Evolutionary conservation across 2,329 filamentous ascomycete species (phyloP), one percentile per base, ranked within the genome.

Genomic region (Ophiocordyceps camponoti-floridani): DNA sequence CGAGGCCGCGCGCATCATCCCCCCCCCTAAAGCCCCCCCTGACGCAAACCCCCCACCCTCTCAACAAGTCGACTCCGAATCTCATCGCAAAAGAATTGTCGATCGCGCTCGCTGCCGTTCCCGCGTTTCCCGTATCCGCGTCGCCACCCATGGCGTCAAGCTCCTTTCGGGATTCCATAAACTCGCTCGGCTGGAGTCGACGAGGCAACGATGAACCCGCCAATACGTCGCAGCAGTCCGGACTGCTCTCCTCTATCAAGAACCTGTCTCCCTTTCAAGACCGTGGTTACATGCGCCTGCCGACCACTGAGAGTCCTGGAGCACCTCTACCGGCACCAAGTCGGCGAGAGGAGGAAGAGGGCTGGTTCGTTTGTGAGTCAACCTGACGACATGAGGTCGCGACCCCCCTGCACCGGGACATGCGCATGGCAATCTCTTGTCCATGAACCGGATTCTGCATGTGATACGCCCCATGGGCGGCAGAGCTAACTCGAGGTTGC

Each of bases 151-250:
- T 94, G 88, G 83, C 88, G 49, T 89, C 87, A 52, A 71, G 79
- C 53, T 84, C 85, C 42, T 96, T 98, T 63, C 79, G 88, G 60
- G 86, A 95, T 64, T 93, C 85, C 19, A 87, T 96, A 72, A 93
- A 85, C 70, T 91, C 86, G 47, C 66, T 96, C 56, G 91, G 91
- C 49, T 96, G 91, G 91, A 85, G 85, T 57, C 82, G 89, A 54
- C 78, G 89, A 57, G 82, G 87, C 57, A 82, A 87, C 47, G 84
- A 93, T 56, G 68, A 82, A 45, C 79, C 86, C 51, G 79, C 82
- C 55, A 83, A 76, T 62, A 91, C 82, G 42, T 55, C 63, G 26
- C 75, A 79, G 53, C 75, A 78, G 56, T 79, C 76, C 49, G 82
- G 85, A 27, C 69, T 96, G 45, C 62, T 95, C 48, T 83, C 84